Base-by-base conservation (phyloP, 73 alveolate species). In the Uronychia binucleata region DNA sequence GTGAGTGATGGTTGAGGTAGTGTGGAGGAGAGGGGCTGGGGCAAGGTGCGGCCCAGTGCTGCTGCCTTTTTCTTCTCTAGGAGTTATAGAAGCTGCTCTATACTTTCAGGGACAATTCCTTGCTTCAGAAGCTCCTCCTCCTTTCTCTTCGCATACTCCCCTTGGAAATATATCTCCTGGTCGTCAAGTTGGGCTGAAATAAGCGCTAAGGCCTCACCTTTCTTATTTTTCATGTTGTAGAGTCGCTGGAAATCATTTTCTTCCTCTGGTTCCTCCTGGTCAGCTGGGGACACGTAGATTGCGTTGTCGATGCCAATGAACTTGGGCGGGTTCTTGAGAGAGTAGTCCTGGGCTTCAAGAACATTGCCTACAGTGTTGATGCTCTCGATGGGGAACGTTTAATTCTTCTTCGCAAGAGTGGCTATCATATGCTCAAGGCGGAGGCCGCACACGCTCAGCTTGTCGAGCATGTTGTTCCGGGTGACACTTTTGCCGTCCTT, bases 401-500 rank as follows among this genome's bases (percentile, higher is more conserved):
- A 80, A 28, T 86, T 86, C 84, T 86, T 86, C 83, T 86, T 86
- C 25, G 74, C 34, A 0, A 86, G 78, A 31, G 92, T 86, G 0
- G 92, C 92, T 1, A 86, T 78, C 92, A 86, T 86, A 59, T 86
- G 92, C 57, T 86, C 92, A 0, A 86, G 78, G 26, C 92, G 30
- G 1, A 86, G 32, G 26, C 92, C 92, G 33, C 92, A 86, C 13
- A 86, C 87, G 58, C 87, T 77, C 46, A 86, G 31, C 33, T 86
- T 86, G 31, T 86, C 32, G 8, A 75, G 77, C 67, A 46, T 46
- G 67, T 46, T 46, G 67, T 46, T 46, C 67, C 67, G 5, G 5
- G 67, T 11, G 67, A 46, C 19, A 11, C n/a, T 46, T 19, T 46
- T 46, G 59, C 74, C 92, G 34, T 79, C 80, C 59, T 60, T 58